Evolutionary conservation across 805 yeast species (phyloP).

Genomic region (Saccharomycopsis javanensis): DNA sequence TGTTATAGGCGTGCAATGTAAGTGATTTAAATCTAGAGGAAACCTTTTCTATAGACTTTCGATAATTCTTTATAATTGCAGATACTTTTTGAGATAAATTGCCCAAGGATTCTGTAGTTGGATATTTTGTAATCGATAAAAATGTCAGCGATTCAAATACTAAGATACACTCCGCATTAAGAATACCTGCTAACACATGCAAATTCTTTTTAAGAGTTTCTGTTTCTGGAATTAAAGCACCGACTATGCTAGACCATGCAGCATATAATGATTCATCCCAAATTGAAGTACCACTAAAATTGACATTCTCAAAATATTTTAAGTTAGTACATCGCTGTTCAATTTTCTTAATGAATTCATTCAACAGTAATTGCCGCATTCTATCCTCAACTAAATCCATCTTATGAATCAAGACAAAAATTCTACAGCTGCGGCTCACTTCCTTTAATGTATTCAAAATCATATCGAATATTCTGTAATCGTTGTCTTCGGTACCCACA

Average conservation of each 20-base stretch:
- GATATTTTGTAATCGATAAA: conserved; percentile 44
- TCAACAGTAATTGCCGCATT: conserved; percentile 83
- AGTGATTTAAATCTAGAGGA: conserved; percentile 36
- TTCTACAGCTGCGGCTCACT: conserved; percentile 83
- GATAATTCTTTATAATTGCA: conserved; percentile 39
- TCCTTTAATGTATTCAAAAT: conserved; percentile 73
- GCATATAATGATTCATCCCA: conserved; percentile 95
- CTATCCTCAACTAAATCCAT: conserved; percentile 91
- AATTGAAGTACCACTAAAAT: conserved; percentile 79
- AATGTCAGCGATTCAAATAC: conserved; percentile 91
- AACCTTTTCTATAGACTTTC: conserved; percentile 37
- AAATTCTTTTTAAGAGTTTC: conserved; percentile 66
- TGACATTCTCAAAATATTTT: conserved; percentile 31
- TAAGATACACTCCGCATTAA: conserved; percentile 83
- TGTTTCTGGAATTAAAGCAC: conserved; percentile 91
- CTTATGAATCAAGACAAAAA: conserved; percentile 85
- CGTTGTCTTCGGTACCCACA: conserved; percentile 82
- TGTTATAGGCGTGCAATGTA: conserved; percentile 39
- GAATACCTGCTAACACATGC: conserved; percentile 56
- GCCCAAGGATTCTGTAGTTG: conserved; percentile 27
- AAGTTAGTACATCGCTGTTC: conserved; percentile 28
- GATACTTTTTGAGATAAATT: conserved; percentile 31
- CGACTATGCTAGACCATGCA: conserved; percentile 96
- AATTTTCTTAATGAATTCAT: conserved; percentile 65
- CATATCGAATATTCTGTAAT: conserved; percentile 81